Conservation (phyloP, 1,284 basidiomycete genomes). For the Fomitopsis betulina region DNA sequence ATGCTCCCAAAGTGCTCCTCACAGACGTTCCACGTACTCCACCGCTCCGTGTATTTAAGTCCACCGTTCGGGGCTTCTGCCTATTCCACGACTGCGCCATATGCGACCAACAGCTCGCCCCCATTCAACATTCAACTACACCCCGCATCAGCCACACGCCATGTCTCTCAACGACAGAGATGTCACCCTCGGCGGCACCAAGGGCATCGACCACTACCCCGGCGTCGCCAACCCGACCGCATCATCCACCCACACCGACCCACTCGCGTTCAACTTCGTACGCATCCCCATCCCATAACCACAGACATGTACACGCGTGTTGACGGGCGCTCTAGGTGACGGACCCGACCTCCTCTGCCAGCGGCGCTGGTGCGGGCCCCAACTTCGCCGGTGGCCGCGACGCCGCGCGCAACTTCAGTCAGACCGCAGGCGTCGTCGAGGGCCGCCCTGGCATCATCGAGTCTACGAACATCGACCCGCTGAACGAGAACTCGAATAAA, state of each 20-base stretch:
- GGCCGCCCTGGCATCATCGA: slow-evolving; percentile 52
- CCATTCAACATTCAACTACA: background rate
- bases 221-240: slow-evolving; percentile 43
- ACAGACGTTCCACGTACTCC: background rate
- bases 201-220: slow-evolving; percentile 36
- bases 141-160: background rate
- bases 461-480: slow-evolving; percentile 43
- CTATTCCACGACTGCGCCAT: background rate
- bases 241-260: slow-evolving; percentile 32
- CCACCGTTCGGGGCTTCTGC: no score
- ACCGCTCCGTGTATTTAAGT: background rate
- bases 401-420: slow-evolving; percentile 33
- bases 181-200: slow-evolving; percentile 25
- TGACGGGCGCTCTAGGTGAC: slow-evolving; percentile 27
- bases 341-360: slow-evolving; percentile 33
- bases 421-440: slow-evolving; percentile 43
- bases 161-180: slow-evolving; percentile 33
- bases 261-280: slow-evolving; percentile 40
- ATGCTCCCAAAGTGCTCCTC: background rate
- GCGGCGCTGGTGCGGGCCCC: slow-evolving; percentile 39
- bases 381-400: slow-evolving; percentile 34
- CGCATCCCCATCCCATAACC: slow-evolving; percentile 13
- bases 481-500: slow-evolving; percentile 42
- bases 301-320: background rate
- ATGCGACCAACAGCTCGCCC: background rate